Evolutionary conservation across 345 rosid species (phyloP).

Genomic region (Geranium brycei): DNA sequence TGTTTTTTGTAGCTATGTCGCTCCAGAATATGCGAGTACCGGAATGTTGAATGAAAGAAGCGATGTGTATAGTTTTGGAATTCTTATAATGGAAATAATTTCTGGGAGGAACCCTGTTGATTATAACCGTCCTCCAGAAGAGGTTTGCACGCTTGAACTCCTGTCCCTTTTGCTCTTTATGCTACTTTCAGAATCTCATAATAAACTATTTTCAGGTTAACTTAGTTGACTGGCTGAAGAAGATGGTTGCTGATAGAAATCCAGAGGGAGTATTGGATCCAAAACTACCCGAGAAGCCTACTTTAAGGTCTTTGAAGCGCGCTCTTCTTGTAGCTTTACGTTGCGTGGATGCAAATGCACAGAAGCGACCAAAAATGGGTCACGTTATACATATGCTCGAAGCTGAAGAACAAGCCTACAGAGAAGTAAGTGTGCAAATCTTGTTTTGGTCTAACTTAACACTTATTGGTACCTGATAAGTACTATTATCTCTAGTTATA

Average conservation of each 20-base stretch:
- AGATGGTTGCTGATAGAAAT: slow-evolving; percentile 62
- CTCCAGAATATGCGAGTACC: slow-evolving; percentile 8
- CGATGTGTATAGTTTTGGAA: no score
- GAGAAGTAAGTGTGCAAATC: slow-evolving; percentile 35
- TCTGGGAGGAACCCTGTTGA: slow-evolving; percentile 13
- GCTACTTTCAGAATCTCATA: slow-evolving; percentile 8
- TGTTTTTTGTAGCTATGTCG: slow-evolving; percentile 52
- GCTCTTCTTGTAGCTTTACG: slow-evolving; percentile 73
- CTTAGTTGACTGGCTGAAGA: slow-evolving; percentile 81
- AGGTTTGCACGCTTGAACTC: slow-evolving; percentile 30
- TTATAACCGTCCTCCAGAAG: slow-evolving; percentile 75
- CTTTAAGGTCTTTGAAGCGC: slow-evolving; percentile 57
- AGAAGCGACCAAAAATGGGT: slow-evolving; percentile 39
- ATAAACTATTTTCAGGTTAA: slow-evolving; percentile 45
- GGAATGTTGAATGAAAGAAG: no score
- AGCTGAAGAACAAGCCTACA: slow-evolving; percentile 60
- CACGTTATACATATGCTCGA: slow-evolving; percentile 87
- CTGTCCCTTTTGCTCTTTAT: slow-evolving; percentile 5
- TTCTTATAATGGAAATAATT: no score
- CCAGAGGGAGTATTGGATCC: slow-evolving; percentile 83
- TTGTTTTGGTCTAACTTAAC: neutral
- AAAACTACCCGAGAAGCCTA: slow-evolving; percentile 60
- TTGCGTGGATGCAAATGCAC: slow-evolving; percentile 74
- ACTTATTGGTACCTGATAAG: no score
- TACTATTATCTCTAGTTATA: no score